A percentile compares a stretch with the other conserved stretches of the same genome.
phyloP scores from a whole-genome alignment of 805 yeast species.

The Kodamaea lidongshanica region DNA sequence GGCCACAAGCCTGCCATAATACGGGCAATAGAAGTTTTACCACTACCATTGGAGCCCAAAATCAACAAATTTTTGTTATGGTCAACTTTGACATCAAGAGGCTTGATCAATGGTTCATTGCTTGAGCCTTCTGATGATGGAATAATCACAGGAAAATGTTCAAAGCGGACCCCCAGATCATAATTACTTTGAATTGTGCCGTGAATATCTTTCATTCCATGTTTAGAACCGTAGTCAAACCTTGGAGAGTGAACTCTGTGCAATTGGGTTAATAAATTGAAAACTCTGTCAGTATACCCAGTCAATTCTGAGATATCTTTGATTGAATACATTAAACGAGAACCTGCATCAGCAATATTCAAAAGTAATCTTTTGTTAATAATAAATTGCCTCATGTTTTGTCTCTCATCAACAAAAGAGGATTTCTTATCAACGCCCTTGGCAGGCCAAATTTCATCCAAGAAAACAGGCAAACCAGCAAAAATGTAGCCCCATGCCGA shows the following conservation, averaged over 20 bases:
- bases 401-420: slow-evolving; percentile 37
- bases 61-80: slow-evolving; percentile 68
- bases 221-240: slow-evolving; percentile 44
- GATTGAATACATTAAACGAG: slow-evolving; percentile 88
- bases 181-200: slow-evolving; percentile 80
- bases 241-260: slow-evolving; percentile 73
- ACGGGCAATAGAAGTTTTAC: slow-evolving; percentile 81
- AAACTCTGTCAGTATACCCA: slow-evolving; percentile 84
- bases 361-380: slow-evolving; percentile 87
- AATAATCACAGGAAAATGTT: slow-evolving; percentile 73
- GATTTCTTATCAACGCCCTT: slow-evolving; percentile 11
- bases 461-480: slow-evolving; percentile 81
- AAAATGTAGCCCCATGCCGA: slow-evolving; percentile 91
- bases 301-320: slow-evolving; percentile 88
- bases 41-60: slow-evolving; percentile 83
- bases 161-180: slow-evolving; percentile 68
- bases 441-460: slow-evolving; percentile 44
- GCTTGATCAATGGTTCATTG: slow-evolving; percentile 54
- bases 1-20: slow-evolving; percentile 92
- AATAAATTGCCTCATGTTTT: slow-evolving; percentile 79
- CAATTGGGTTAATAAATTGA: slow-evolving; percentile 63
- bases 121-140: slow-evolving; percentile 61
- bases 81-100: slow-evolving; percentile 53
- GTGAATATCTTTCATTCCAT: slow-evolving; percentile 46
- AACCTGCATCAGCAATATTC: slow-evolving; percentile 91